Base-by-base conservation (phyloP, 257 asterid species). In the Jasminum sambac region DNA sequence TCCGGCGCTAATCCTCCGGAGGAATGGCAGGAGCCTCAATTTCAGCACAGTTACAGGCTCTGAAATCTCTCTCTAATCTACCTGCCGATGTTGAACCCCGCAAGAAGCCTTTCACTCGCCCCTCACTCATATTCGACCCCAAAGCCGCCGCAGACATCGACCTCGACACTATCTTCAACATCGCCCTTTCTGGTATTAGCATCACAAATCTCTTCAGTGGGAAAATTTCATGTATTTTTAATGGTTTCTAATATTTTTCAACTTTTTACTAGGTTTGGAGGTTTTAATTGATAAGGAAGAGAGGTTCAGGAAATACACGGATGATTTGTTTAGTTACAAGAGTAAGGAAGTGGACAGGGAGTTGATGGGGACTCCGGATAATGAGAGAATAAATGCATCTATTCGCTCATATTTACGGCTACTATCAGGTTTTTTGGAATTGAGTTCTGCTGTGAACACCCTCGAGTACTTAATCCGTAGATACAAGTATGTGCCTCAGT, bases 391-490 rank as follows among this genome's bases (percentile, higher is more conserved):
- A 66, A 76, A 82, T 80, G 79, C 77, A n/a, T 77, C 92, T 0
- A 75, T 94, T 71, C 38, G 70, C 77, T 88, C 93, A 52, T 94
- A 83, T 78, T 79, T 94, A 70, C 84, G 85, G 77, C 76, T 91
- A n/a, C 61, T 91, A 44, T 84, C 96, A 0, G 99, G 95, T 13
- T 78, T 81, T 78, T 83, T 94, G 1, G 86, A 84, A 74, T 76
- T 75, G n/a, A 70, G 76, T 67, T 81, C 96, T 2, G 91, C 96
- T 13, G 58, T 77, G 75, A 88, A 80, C 83, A 86, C 99, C 5
- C 71, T 94, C 50, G 99, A 94, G 86, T 94, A 84, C 78, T 82
- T 94, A 69, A 82, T 94, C 67, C 98, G 99, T 8, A 79, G 95
- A 88, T 94, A 86, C 89, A 89, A 87, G 98, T 90, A 69, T 66